phyloP scores from a whole-genome alignment of 176 grass and related monocot species.

The Carex cristatella region DNA sequence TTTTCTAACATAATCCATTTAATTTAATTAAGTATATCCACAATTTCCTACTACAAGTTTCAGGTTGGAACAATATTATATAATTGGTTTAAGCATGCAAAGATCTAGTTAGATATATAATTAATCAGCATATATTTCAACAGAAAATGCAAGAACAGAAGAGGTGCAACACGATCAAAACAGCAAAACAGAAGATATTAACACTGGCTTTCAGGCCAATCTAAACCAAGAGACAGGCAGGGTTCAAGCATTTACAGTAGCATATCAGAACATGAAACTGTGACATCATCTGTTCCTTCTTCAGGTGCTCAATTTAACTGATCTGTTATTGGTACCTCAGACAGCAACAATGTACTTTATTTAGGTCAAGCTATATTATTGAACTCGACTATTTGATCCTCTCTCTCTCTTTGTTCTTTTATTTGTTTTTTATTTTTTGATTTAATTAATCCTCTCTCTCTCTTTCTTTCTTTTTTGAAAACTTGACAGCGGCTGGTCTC shows the following conservation, averaged over 20 bases:
- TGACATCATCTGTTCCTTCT: too few species aligned
- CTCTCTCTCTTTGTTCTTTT: neutral
- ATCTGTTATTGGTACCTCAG: neutral
- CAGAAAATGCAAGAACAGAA: neutral
- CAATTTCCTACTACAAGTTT: too few species aligned
- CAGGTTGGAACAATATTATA: neutral
- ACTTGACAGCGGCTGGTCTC: too few species aligned
- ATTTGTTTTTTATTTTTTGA: too few species aligned
- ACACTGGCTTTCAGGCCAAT: neutral
- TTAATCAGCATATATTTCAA: neutral
- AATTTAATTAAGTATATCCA: too few species aligned
- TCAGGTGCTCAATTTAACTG: too few species aligned
- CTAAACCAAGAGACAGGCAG: neutral
- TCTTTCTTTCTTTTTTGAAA: too few species aligned
- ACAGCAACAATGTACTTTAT: conserved; percentile 56
- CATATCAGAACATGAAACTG: neutral
- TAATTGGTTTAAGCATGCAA: neutral
- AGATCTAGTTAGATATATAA: neutral
- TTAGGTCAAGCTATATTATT: conserved; percentile 55
- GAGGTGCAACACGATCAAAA: neutral
- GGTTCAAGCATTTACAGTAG: neutral
- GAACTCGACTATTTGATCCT: conserved; percentile 41
- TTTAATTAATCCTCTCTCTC: too few species aligned
- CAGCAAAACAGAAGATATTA: neutral
- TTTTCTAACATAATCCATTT: too few species aligned